Percentiles rank a stretch among this genome's conserved stretches.
Conservation (phyloP, 1,284 basidiomycete species). For the Puccinia triticina region DNA sequence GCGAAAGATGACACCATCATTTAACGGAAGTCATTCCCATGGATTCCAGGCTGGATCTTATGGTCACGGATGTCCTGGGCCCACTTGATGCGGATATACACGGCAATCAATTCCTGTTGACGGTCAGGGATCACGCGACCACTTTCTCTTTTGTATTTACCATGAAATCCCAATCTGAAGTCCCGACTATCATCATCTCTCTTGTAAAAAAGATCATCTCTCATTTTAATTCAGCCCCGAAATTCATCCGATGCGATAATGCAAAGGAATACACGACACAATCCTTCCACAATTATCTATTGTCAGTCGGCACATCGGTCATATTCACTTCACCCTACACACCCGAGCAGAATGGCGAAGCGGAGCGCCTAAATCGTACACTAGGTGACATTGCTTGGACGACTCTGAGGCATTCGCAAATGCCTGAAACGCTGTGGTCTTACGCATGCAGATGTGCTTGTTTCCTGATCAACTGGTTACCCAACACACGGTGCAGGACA, state of each 20-base stretch:
- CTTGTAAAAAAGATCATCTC: not conserved
- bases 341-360: no score
- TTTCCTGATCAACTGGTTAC: not conserved
- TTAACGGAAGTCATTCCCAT: no score
- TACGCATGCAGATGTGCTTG: not conserved
- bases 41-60: no score
- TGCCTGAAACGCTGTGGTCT: not conserved
- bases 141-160: no score
- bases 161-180: not conserved
- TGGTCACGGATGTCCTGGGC: no score
- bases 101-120: no score
- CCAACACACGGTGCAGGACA: not conserved
- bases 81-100: no score
- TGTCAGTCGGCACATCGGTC: not conserved
- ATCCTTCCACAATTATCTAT: not conserved
- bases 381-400: no score
- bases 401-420: no score
- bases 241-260: slow-evolving; percentile 13
- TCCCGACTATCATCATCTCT: not conserved
- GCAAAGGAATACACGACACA: not conserved
- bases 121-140: no score
- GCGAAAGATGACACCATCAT: not conserved
- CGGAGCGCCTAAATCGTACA: no score
- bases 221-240: not conserved
- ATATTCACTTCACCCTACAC: no score